Evolutionary conservation across 1,284 basidiomycete species (phyloP).

Genomic region (Pseudozyma sp.): DNA sequence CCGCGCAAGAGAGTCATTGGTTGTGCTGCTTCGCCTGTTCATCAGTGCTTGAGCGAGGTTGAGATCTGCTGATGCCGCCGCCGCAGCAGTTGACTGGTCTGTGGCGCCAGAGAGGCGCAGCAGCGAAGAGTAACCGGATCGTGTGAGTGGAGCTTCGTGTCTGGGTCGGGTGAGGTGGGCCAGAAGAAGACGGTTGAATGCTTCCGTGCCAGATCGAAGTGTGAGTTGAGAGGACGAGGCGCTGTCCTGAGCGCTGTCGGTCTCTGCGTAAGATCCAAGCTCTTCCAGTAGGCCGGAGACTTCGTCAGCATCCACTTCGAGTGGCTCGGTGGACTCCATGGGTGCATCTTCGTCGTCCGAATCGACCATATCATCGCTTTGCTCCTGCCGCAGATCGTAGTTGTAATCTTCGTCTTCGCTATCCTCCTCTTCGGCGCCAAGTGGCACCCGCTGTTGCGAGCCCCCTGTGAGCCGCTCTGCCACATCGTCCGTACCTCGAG

Average conservation of each 20-base stretch:
- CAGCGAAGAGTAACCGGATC: slow-evolving; percentile 37
- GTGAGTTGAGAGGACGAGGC: slow-evolving; percentile 15
- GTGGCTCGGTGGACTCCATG: not conserved
- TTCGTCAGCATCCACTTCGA: slow-evolving; percentile 20
- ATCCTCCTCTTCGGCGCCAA: slow-evolving; percentile 15
- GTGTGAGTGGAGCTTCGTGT: slow-evolving; percentile 44
- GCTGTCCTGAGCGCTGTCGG: slow-evolving; percentile 1
- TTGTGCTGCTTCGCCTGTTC: slow-evolving; percentile 10
- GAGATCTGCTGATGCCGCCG: slow-evolving; percentile 16
- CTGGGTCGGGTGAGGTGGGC: slow-evolving; percentile 40
- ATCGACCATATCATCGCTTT: not conserved
- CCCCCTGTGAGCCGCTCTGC: not conserved
- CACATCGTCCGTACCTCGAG: not conserved
- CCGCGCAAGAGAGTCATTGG: not conserved
- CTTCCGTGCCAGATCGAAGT: slow-evolving; percentile 24
- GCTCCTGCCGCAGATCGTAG: not conserved
- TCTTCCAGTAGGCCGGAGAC: slow-evolving; percentile 33
- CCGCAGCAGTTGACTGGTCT: not conserved
- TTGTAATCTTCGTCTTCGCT: slow-evolving; percentile 31
- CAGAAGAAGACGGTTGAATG: slow-evolving; percentile 47
- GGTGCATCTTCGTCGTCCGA: slow-evolving; percentile 20
- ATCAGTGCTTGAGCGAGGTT: slow-evolving; percentile 22
- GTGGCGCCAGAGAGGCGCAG: slow-evolving; percentile 3
- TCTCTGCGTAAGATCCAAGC: slow-evolving; percentile 10
- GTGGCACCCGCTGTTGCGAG: too few relatives aligned